A percentile compares a stretch with the other conserved stretches of the same genome.
These are phyloP conservation scores for Blastobotrys elegans DNA, from an alignment of 1,139 yeast genomes.

Conservation along the genomic window DNA sequence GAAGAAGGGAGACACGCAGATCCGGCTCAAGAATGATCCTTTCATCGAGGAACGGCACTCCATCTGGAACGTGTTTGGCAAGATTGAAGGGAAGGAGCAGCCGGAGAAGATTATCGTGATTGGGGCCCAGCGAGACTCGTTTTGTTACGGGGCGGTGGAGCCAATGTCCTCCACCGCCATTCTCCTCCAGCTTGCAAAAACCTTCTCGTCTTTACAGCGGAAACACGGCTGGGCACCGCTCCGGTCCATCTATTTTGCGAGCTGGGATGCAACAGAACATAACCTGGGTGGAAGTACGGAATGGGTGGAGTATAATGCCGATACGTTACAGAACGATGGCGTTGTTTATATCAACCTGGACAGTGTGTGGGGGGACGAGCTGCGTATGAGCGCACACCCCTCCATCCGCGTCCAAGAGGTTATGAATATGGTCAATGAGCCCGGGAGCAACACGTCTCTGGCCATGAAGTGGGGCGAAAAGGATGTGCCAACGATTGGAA, in stretches of 20 bases:
- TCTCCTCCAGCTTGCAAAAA: conserved; percentile 63
- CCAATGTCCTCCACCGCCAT: conserved; percentile 75
- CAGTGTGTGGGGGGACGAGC: conserved; percentile 57
- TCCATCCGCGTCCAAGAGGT: conserved; percentile 42
- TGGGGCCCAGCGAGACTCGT: conserved; percentile 81
- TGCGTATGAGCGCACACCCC: conserved; percentile 65
- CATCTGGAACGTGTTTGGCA: conserved; percentile 75
- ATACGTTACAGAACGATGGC: conserved; percentile 54
- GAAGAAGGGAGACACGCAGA: conserved; percentile 34
- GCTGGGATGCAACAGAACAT: conserved; percentile 82
- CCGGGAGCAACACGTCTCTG: conserved; percentile 26
- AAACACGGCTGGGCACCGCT: conserved; percentile 78
- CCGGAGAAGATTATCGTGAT: conserved; percentile 65
- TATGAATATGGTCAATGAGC: conserved; percentile 39
- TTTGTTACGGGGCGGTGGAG: conserved; percentile 68
- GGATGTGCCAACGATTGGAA: conserved; percentile 16
- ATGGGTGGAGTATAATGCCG: conserved; percentile 59
- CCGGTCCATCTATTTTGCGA: conserved; percentile 74
- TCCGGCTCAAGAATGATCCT: conserved; percentile 43
- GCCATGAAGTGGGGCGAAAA: conserved; percentile 22
- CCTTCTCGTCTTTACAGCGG: conserved; percentile 62
- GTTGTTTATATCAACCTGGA: conserved; percentile 74
- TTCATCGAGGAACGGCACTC: conserved; percentile 57
- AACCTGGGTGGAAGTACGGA: conserved; percentile 83
- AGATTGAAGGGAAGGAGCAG: conserved; percentile 78